phyloP scores from a whole-genome alignment of 2,329 filamentous ascomycete genomes.

The Ophioceras dolichostomum region DNA sequence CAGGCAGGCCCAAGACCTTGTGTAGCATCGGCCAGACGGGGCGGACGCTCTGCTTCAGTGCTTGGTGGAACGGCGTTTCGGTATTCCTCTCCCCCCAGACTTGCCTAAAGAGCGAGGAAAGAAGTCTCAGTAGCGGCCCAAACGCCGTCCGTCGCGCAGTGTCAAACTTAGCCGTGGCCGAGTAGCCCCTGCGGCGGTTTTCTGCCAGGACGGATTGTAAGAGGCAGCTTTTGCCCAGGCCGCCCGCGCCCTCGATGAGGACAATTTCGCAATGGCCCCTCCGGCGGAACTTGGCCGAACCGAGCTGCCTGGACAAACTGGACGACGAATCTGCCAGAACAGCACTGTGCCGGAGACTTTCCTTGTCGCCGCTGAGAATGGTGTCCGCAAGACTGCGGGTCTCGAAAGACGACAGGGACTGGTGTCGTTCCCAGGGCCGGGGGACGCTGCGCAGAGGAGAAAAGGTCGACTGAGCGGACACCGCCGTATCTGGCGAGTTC shows the following conservation, averaged over 20 bases:
- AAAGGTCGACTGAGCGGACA: constrained; percentile 29
- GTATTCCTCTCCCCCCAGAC: constrained; percentile 56
- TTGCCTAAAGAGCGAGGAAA: constrained; percentile 55
- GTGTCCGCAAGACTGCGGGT: constrained; percentile 33
- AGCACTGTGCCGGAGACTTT: constrained; percentile 24
- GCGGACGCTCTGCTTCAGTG: constrained; percentile 47
- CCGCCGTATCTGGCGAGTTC: constrained; percentile 34
- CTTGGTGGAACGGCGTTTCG: constrained; percentile 49
- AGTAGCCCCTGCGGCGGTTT: constrained; percentile 49
- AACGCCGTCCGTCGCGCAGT: constrained; percentile 47
- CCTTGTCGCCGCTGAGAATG: constrained; percentile 24
- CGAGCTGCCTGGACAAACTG: constrained; percentile 41
- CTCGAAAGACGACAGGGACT: constrained; percentile 36
- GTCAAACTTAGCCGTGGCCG: constrained; percentile 55
- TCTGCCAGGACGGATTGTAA: constrained; percentile 51
- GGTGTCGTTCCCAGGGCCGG: constrained; percentile 39
- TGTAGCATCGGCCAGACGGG: constrained; percentile 55
- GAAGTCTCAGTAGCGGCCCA: constrained; percentile 49
- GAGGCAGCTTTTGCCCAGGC: constrained; percentile 53
- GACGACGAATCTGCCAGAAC: constrained; percentile 28
- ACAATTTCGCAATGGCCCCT: constrained; percentile 53
- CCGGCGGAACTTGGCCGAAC: constrained; percentile 44
- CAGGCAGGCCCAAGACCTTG: constrained; percentile 47
- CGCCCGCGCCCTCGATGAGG: constrained; percentile 46
- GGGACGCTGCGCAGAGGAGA: constrained; percentile 21